phyloP scores from a whole-genome alignment of 805 yeast genomes.

The Grigorovia humatica region DNA sequence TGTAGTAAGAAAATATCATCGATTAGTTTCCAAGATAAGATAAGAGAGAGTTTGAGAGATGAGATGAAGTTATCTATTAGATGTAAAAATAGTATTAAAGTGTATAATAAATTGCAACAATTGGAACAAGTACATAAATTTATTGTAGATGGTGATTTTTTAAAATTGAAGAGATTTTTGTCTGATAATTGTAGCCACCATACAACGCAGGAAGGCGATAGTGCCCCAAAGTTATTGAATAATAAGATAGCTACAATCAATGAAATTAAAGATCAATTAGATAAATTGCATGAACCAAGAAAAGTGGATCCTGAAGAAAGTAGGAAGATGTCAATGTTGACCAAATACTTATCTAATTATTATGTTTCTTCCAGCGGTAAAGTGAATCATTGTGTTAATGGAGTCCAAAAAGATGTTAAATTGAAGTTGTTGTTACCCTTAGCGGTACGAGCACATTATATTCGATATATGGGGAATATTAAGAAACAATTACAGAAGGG shows the following conservation, averaged over 20 bases:
- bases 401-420: conserved; percentile 8
- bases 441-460: conserved; percentile 19
- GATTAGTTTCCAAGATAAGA: background rate
- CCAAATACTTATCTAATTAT: background rate
- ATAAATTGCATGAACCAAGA: background rate
- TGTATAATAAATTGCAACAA: background rate
- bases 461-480: conserved; percentile 10
- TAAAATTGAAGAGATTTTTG: background rate
- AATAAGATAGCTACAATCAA: background rate
- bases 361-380: background rate
- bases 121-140: background rate
- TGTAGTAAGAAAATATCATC: background rate
- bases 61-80: background rate
- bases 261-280: background rate
- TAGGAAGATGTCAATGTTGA: background rate
- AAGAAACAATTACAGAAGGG: conserved; percentile 17
- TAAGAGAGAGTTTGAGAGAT: conserved; percentile 2
- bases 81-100: background rate
- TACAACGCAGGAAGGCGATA: background rate
- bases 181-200: background rate
- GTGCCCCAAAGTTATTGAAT: background rate
- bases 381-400: background rate
- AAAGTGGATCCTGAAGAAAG: background rate
- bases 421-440: conserved; percentile 16
- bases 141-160: background rate